Conservation (phyloP, 495 filamentous ascomycete genomes). For the Trichoderma reesei region DNA sequence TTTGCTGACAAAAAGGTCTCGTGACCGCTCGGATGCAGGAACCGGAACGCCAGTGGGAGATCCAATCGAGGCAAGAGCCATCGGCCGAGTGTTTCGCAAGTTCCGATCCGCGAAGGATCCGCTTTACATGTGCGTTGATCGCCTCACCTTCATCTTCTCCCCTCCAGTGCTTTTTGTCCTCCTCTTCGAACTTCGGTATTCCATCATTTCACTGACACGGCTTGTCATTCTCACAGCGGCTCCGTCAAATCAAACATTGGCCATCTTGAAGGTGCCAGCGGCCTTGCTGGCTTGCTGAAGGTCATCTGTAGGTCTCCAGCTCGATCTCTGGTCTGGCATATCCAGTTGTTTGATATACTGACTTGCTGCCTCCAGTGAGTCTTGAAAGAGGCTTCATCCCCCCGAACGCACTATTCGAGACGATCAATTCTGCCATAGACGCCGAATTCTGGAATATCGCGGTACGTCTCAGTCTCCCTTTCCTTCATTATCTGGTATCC, state of each 20-base stretch:
- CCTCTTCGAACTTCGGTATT: too few species aligned
- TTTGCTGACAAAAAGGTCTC: not conserved
- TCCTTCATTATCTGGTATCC: too few species aligned
- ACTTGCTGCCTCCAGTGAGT: constrained; percentile 21
- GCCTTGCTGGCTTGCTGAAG: constrained; percentile 46
- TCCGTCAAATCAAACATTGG: constrained; percentile 48
- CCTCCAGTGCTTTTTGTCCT: too few species aligned
- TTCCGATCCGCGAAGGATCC: constrained; percentile 20
- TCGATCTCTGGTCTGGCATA: not conserved
- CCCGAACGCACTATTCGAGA: constrained; percentile 35
- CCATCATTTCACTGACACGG: not conserved
- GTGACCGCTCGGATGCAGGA: constrained; percentile 15
- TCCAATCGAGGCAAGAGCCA: constrained; percentile 42
- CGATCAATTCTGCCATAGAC: constrained; percentile 35
- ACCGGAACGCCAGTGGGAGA: constrained; percentile 50
- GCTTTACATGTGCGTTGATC: constrained; percentile 29
- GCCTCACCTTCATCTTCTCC: not conserved
- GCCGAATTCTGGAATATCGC: constrained; percentile 19
- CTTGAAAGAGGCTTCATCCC: constrained; percentile 40
- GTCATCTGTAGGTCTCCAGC: constrained; percentile 18
- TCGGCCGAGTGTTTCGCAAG: constrained; percentile 28
- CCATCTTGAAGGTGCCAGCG: constrained; percentile 43
- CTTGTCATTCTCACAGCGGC: constrained; percentile 20
- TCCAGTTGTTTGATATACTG: not conserved
- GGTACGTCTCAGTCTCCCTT: not conserved